Percentiles rank a stretch among this genome's conserved stretches.
phyloP scores from a whole-genome alignment of 768 basidiomycete genomes.

The Asterophora lycoperdoides region DNA sequence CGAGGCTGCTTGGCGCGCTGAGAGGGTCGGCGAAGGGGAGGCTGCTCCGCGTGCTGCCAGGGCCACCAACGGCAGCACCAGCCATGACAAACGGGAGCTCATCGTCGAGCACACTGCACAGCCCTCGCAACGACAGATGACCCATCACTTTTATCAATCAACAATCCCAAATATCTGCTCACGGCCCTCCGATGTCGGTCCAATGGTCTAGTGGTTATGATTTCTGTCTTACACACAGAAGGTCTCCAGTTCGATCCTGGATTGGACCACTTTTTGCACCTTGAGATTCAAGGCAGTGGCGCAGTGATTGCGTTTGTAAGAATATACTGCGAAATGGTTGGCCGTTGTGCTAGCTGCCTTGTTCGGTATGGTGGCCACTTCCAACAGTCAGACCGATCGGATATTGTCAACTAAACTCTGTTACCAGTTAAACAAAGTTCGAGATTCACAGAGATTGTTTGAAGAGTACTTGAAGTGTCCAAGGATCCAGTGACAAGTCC shows the following conservation, averaged over 20 bases:
- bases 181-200: conserved; percentile 11
- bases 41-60: conserved; percentile 5
- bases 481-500: too few relatives aligned
- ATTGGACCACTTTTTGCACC: conserved; percentile 22
- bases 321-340: too few relatives aligned
- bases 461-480: too few relatives aligned
- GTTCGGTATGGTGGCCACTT: too few relatives aligned
- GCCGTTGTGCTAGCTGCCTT: too few relatives aligned
- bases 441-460: too few relatives aligned
- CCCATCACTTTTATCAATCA: background rate
- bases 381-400: too few relatives aligned
- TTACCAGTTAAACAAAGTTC: too few relatives aligned
- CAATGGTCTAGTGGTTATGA: conserved; percentile 47
- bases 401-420: too few relatives aligned
- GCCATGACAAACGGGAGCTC: conserved; percentile 6
- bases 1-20: conserved; percentile 7
- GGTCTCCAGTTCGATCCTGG: conserved; percentile 37
- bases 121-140: background rate
- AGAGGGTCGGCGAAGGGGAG: background rate
- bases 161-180: background rate
- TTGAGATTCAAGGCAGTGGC: background rate
- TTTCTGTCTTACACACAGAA: conserved; percentile 38
- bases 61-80: conserved; percentile 3
- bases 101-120: conserved; percentile 2
- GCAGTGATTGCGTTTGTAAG: too few relatives aligned